These are phyloP conservation scores for Discostella pseudostelligera DNA, from an alignment of 108 stramenopile genomes.

Conservation along the genomic window DNA sequence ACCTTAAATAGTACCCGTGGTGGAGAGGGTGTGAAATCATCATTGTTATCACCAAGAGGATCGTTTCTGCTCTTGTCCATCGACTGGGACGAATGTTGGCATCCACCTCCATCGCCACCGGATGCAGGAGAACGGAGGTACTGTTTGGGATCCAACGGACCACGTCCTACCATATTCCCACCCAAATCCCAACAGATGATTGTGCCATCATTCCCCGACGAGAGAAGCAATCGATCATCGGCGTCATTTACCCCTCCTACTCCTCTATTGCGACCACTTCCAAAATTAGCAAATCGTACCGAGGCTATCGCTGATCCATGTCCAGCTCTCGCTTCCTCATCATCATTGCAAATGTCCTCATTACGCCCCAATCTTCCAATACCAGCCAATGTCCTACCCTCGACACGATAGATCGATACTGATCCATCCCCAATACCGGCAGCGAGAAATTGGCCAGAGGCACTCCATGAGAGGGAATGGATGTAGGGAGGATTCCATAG, in stretches of 20 bases:
- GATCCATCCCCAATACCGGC: constrained; percentile 80
- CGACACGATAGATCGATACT: constrained; percentile 45
- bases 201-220: constrained; percentile 70
- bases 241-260: constrained; percentile 10
- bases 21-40: constrained; percentile 23
- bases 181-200: constrained; percentile 80
- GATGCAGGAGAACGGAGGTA: constrained; percentile 15
- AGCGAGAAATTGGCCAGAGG: constrained; percentile 55
- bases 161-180: constrained; percentile 30
- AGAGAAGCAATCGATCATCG: constrained; percentile 61
- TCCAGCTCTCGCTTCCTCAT: constrained; percentile 26
- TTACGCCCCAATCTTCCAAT: constrained; percentile 39
- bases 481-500: constrained; percentile 88
- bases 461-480: constrained; percentile 75
- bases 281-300: constrained; percentile 63
- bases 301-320: constrained; percentile 69
- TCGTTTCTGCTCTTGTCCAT: background rate
- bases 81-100: background rate
- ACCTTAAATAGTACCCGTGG: constrained; percentile 42
- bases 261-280: constrained; percentile 1
- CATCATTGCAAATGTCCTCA: background rate
- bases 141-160: constrained; percentile 36
- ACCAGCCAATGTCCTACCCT: constrained; percentile 50
- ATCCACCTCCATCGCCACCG: background rate
- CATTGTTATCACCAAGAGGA: background rate